A percentile compares a stretch with the other conserved stretches of the same genome.
Conservation (phyloP, 345 rosid genomes). For the Brassica cretica region DNA sequence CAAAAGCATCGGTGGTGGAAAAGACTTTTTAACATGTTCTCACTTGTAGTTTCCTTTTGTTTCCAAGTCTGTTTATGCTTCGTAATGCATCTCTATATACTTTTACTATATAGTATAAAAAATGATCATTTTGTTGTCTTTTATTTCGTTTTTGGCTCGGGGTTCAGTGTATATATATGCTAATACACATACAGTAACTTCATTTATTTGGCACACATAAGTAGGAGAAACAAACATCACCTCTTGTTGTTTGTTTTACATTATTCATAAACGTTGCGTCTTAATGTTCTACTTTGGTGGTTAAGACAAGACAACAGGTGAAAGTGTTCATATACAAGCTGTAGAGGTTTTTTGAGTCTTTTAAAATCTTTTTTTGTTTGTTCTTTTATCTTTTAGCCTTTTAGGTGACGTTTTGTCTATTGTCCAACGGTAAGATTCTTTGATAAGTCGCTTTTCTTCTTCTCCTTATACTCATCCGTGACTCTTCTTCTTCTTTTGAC, state of each 20-base stretch:
- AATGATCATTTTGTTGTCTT: constrained; percentile 22
- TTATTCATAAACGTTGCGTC: no score
- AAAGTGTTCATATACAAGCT: background rate
- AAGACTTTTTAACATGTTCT: constrained; percentile 33
- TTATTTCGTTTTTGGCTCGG: constrained; percentile 7
- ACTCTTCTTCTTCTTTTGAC: constrained; percentile 37
- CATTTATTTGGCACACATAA: no score
- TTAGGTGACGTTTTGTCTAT: constrained; percentile 35
- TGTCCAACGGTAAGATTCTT: constrained; percentile 41
- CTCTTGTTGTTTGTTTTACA: no score
- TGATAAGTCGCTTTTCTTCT: constrained; percentile 35
- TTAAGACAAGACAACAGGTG: background rate
- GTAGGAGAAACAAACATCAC: no score
- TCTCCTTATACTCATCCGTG: constrained; percentile 28
- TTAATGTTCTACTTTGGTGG: no score
- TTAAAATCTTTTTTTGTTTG: constrained; percentile 13
- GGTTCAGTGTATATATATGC: no score
- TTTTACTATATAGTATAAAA: background rate
- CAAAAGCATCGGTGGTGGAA: constrained; percentile 32
- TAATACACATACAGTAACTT: no score
- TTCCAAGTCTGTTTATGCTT: constrained; percentile 33
- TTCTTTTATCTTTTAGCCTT: constrained; percentile 21
- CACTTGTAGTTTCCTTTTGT: constrained; percentile 33
- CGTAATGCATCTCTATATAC: constrained; percentile 23
- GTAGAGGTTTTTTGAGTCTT: constrained; percentile 13